Evolutionary conservation across 2,329 filamentous ascomycete genomes (phyloP).

Genomic region (Huntiella savannae): DNA sequence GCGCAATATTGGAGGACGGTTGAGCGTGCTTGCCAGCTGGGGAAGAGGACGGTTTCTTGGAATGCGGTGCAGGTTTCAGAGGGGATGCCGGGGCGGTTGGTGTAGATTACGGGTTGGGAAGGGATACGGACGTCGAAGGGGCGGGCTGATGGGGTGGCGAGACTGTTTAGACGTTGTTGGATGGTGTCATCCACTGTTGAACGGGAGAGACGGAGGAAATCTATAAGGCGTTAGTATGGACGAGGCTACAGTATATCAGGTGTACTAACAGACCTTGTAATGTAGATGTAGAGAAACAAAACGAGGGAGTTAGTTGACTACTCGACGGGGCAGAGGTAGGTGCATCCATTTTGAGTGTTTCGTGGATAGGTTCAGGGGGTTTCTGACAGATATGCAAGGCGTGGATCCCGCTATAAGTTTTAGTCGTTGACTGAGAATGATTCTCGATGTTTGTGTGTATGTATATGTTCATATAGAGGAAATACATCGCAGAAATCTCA

Average conservation of each 20-base stretch:
- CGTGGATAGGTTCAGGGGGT: too few species aligned
- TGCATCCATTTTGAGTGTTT: conserved; percentile 1
- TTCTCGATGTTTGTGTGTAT: too few species aligned
- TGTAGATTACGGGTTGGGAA: conserved; percentile 40
- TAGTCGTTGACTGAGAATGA: too few species aligned
- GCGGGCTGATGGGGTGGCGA: conserved; percentile 51
- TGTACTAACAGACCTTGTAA: conserved; percentile 38
- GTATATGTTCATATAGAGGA: too few species aligned
- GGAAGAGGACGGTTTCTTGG: conserved; percentile 62
- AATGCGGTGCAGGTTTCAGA: conserved; percentile 48
- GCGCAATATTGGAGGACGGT: conserved; percentile 82
- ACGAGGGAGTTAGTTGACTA: conserved; percentile 42
- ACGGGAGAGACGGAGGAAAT: conserved; percentile 78
- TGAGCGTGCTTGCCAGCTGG: conserved; percentile 67
- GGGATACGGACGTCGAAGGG: conserved; percentile 60
- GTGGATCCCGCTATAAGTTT: too few species aligned
- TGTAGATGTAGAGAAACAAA: conserved; percentile 55
- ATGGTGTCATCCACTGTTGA: conserved; percentile 83
- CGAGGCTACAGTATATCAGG: background rate
- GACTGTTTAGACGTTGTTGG: conserved; percentile 75
- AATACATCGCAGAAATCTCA: too few species aligned
- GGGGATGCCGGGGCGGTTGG: conserved; percentile 31
- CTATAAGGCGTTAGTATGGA: conserved; percentile 25
- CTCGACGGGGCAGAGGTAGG: background rate
- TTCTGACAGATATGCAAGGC: too few species aligned